These are phyloP conservation scores for Daucus carota DNA, from an alignment of 129 eudicot genomes.

Conservation along the genomic window DH1_v3.0 NC_030389.2:4013001-4013500, in stretches of 20 bases:
- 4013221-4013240: conserved; percentile 33
- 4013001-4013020: too few relatives aligned
- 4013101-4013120: neutral
- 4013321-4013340: conserved; percentile 76
- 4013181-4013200: conserved; percentile 29
- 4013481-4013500: conserved; percentile 66
- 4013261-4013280: conserved; percentile 74
- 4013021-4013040: too few relatives aligned
- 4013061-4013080: neutral
- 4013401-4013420: conserved; percentile 98
- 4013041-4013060: neutral
- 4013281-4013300: conserved; percentile 94
- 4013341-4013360: conserved; percentile 67
- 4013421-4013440: conserved; percentile 46
- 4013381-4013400: conserved; percentile 93
- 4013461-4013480: conserved; percentile 89
- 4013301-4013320: conserved; percentile 89
- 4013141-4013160: conserved; percentile 20
- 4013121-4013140: neutral
- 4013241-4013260: conserved; percentile 45
- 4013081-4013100: neutral
- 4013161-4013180: conserved; percentile 4
- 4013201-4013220: conserved; percentile 24
- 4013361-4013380: conserved; percentile 97
- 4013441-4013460: conserved; percentile 55